Evolutionary conservation across 257 asterid genomes (phyloP), one percentile per base, ranked within the genome.

Genomic region (Knoxia roxburghii): DNA sequence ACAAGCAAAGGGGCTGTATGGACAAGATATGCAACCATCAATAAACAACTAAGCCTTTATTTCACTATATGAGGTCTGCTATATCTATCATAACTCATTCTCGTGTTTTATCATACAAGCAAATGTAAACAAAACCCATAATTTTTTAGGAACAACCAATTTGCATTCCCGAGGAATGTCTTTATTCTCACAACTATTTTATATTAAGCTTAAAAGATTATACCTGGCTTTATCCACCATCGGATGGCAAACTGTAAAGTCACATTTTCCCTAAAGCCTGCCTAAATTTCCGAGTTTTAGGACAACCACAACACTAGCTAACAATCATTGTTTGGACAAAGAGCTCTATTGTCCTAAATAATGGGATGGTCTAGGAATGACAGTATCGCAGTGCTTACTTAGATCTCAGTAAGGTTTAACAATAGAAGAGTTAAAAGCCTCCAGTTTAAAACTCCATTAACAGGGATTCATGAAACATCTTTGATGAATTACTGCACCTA

Each of bases 321-420:
- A 53, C 48, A 48, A 65, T 23, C 40, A 64, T 46, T 61, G n/a
- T 58, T 5, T 46, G 37, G 33, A 48, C 27, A n/a, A 49, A 61
- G 26, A 26, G 29, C 33, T 69, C 48, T 32, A 20, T n/a, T 27
- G 40, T 26, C 68, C 43, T 46, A 29, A 64, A 45, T 5, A 30
- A 29, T 48, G 69, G 27, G 40, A 49, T 7, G 5, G 32, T 65
- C 58, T 46, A 5, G 30, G 32, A 3, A 46, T 9, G 21, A 7
- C 30, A 59, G 69, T 17, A 6, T 41, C 43, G 29, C 13, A 6
- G 30, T 20, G 57, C 10, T 46, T 9, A 64, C n/a, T 29, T 2
- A 45, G 33, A 30, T 32, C 5, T 63, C 26, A 64, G 18, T 46
- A 17, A 17, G 27, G 37, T 3, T 56, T 13, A 15, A 9, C 45